Conservation (phyloP, 169 alveolate genomes). For the Babesia sp. region DNA sequence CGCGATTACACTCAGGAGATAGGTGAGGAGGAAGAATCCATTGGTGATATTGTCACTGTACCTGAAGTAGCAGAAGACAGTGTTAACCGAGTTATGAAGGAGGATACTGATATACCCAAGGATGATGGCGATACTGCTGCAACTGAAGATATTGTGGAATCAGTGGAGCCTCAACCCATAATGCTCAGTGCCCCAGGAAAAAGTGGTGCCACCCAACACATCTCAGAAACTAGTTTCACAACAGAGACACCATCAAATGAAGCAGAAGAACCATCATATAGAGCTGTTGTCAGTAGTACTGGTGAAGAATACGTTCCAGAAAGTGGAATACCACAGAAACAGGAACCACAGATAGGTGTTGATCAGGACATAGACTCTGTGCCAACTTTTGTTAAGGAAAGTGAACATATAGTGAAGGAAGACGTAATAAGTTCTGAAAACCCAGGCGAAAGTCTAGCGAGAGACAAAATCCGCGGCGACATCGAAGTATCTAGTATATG, state of each 20-base stretch:
- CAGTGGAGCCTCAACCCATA: no score
- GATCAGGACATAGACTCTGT: background rate
- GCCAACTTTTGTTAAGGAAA: background rate
- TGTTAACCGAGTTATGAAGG: background rate
- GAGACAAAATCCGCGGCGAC: background rate
- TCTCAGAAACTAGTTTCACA: no score
- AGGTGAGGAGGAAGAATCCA: background rate
- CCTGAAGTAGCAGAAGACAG: background rate
- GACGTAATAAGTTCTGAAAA: background rate
- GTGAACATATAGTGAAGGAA: background rate
- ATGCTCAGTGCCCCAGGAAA: no score
- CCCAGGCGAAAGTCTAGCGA: background rate
- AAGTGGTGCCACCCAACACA: no score
- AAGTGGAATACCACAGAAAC: no score
- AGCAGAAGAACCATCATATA: no score
- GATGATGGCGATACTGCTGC: background rate
- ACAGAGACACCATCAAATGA: no score
- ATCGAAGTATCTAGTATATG: background rate
- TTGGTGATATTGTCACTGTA: background rate
- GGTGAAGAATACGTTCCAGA: no score
- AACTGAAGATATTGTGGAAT: background rate
- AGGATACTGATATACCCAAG: background rate
- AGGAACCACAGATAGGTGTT: no score
- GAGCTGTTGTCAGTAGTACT: no score
- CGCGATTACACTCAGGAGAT: background rate